phyloP scores from a whole-genome alignment of 2,329 filamentous ascomycete species.

The Colletotrichum sansevieriae region DNA sequence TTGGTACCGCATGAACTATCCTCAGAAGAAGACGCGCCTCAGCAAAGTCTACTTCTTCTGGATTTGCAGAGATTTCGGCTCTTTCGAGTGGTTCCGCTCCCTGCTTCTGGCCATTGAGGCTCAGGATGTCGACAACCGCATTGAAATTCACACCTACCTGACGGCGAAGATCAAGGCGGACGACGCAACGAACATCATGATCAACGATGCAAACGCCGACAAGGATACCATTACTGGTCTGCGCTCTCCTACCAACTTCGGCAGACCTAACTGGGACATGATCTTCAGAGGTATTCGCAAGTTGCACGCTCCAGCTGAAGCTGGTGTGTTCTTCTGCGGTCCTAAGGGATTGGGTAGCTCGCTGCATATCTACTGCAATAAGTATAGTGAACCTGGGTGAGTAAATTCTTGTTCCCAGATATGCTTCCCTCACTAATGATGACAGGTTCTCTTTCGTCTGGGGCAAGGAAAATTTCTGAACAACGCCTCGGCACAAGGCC shows the following conservation, averaged over 20 bases:
- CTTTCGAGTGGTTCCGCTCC: conserved; percentile 91
- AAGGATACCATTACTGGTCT: conserved; percentile 88
- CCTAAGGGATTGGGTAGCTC: conserved; percentile 83
- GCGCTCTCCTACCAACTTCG: conserved; percentile 86
- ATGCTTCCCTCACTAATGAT: conserved; percentile 34
- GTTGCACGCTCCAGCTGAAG: conserved; percentile 79
- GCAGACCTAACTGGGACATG: conserved; percentile 90
- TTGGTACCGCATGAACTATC: conserved; percentile 94
- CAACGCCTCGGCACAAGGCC: conserved; percentile 19
- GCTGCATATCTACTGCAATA: conserved; percentile 87
- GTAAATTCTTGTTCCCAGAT: conserved; percentile 48
- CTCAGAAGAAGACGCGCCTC: conserved; percentile 81
- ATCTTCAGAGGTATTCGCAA: conserved; percentile 88
- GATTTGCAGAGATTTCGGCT: conserved; percentile 89
- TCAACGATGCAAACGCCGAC: conserved; percentile 88
- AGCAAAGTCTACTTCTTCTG: conserved; percentile 94
- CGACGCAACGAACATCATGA: conserved; percentile 92
- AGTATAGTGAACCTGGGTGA: conserved; percentile 86
- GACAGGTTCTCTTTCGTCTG: conserved; percentile 73
- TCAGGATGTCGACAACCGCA: conserved; percentile 84
- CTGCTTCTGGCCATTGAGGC: conserved; percentile 87
- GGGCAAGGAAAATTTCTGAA: conserved; percentile 78
- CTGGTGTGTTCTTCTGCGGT: conserved; percentile 87
- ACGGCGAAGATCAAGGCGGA: conserved; percentile 89
- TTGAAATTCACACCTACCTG: conserved; percentile 91